Conservation (phyloP, 257 asterid species). For the Lithospermum erythrorhizon region DNA sequence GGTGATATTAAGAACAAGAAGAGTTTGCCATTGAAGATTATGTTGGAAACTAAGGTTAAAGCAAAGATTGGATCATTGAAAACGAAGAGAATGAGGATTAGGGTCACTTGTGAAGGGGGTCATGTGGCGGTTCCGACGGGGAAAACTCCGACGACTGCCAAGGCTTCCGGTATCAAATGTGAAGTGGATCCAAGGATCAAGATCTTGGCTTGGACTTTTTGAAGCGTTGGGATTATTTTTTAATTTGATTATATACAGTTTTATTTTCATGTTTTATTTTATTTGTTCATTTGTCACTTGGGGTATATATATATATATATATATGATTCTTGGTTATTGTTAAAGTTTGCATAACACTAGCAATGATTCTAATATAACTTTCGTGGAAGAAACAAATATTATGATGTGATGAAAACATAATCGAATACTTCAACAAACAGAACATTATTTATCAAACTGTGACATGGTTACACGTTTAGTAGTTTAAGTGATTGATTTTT, state of each 20-base stretch:
- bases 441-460: too few species aligned
- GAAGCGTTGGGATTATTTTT: constrained; percentile 1
- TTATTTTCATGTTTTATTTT: not conserved
- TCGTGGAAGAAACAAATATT: too few species aligned
- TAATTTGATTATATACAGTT: not conserved
- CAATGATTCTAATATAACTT: too few species aligned
- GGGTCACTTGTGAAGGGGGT: constrained; percentile 23
- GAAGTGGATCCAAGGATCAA: constrained; percentile 39
- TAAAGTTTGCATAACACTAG: too few species aligned
- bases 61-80: constrained; percentile 19
- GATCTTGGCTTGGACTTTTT: constrained; percentile 40
- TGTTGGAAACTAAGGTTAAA: constrained; percentile 17
- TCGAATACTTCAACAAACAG: too few species aligned
- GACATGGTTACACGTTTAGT: too few species aligned
- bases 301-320: too few species aligned
- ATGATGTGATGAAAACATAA: too few species aligned
- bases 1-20: constrained; percentile 16
- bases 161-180: constrained; percentile 23
- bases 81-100: constrained; percentile 15
- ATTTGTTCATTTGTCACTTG: not conserved
- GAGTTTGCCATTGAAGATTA: constrained; percentile 15
- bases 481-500: too few species aligned
- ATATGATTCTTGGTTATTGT: too few species aligned
- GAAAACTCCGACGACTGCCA: constrained; percentile 18
- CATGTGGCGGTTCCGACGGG: constrained; percentile 22